Percentiles rank a stretch among this genome's conserved stretches.
These are phyloP conservation scores for Seiridium cupressi DNA, from an alignment of 2,329 filamentous ascomycete genomes.

Conservation along the genomic window DNA sequence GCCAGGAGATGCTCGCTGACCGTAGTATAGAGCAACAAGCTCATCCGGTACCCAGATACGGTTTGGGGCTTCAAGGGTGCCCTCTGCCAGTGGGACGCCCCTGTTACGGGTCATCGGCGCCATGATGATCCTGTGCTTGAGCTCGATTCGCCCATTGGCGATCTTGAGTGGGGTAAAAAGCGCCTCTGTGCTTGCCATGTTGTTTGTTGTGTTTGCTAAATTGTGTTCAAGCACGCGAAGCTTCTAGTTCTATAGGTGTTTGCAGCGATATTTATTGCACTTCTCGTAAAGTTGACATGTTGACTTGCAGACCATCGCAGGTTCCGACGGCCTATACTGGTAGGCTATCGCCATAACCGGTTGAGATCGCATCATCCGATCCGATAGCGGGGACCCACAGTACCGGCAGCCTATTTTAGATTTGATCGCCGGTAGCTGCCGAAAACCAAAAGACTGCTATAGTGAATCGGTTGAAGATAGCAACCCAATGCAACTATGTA, in stretches of 20 bases:
- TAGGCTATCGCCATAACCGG: constrained; percentile 5
- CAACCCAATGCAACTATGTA: too few relatives aligned
- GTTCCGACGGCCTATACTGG: constrained; percentile 6
- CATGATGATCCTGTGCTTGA: constrained; percentile 50
- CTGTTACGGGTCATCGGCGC: constrained; percentile 53
- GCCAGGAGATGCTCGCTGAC: constrained; percentile 36
- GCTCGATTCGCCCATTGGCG: constrained; percentile 36
- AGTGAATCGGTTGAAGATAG: too few relatives aligned
- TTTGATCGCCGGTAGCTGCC: not conserved
- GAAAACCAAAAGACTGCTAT: not conserved
- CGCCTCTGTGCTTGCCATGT: not conserved
- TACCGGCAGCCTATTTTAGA: not conserved
- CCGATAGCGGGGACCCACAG: constrained; percentile 7
- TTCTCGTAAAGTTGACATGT: not conserved
- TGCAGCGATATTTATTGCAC: not conserved
- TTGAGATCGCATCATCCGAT: constrained; percentile 8
- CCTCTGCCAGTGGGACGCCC: constrained; percentile 40
- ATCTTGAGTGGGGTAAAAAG: constrained; percentile 42
- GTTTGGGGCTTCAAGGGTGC: constrained; percentile 46
- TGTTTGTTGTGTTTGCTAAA: not conserved
- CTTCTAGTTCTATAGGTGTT: not conserved
- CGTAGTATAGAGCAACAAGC: constrained; percentile 39
- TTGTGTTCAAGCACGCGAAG: not conserved
- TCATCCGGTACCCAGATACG: constrained; percentile 45
- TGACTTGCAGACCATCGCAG: not conserved